phyloP scores from a whole-genome alignment of 2,329 filamentous ascomycete species.

The Canariomyces notabilis region DNA sequence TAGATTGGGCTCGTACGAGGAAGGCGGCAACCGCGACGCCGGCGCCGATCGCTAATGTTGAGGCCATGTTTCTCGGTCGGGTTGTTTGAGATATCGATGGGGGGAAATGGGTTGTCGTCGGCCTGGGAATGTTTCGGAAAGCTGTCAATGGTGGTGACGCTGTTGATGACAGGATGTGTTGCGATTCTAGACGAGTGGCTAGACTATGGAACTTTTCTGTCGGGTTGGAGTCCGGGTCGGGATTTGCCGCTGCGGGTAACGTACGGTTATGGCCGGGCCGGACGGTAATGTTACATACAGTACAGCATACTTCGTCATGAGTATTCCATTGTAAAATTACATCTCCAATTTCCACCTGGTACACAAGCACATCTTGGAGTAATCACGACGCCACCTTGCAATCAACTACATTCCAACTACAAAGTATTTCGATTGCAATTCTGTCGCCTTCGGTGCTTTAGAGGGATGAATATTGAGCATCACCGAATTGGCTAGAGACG shows the following conservation, averaged over 20 bases:
- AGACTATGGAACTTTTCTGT: slow-evolving; percentile 21
- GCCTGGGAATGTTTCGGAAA: slow-evolving; percentile 25
- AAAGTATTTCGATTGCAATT: too few relatives aligned
- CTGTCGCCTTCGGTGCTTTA: too few relatives aligned
- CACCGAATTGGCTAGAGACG: too few relatives aligned
- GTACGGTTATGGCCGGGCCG: too few relatives aligned
- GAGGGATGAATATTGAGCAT: too few relatives aligned
- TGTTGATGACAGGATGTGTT: slow-evolving; percentile 8
- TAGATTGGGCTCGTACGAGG: slow-evolving; percentile 40
- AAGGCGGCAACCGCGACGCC: slow-evolving; percentile 63
- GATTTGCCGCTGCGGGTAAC: slow-evolving; percentile 16
- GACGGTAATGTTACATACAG: too few relatives aligned
- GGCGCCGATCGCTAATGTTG: slow-evolving; percentile 52
- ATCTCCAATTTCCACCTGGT: too few relatives aligned
- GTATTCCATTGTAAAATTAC: too few relatives aligned
- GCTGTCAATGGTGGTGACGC: slow-evolving; percentile 21
- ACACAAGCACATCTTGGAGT: too few relatives aligned
- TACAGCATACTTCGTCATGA: neutral
- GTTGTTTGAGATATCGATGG: slow-evolving; percentile 1
- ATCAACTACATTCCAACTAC: too few relatives aligned
- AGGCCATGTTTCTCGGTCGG: slow-evolving; percentile 53
- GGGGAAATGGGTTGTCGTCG: slow-evolving; percentile 1
- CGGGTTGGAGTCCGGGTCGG: slow-evolving; percentile 10
- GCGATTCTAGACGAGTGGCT: neutral
- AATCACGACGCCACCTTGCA: too few relatives aligned